phyloP scores from a whole-genome alignment of 768 basidiomycete genomes.

The Kwoniella heveanensis region DNA sequence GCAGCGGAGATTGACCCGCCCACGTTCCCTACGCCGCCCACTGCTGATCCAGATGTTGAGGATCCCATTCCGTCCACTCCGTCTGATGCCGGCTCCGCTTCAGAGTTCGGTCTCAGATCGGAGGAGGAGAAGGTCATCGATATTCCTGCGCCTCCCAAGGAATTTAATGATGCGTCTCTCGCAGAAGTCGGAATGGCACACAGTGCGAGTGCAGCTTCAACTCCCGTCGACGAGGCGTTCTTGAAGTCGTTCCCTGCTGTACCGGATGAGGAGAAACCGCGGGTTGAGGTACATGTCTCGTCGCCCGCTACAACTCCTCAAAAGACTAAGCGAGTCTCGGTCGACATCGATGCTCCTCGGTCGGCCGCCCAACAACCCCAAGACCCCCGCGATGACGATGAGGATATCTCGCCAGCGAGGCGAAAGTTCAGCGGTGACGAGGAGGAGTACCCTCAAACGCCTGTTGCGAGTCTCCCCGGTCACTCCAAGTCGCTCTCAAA shows the following conservation, averaged over 20 bases:
- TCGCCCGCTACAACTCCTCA: conserved; percentile 31
- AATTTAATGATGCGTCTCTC: background rate
- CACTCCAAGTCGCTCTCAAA: conserved; percentile 17
- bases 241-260: conserved; percentile 46
- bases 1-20: conserved; percentile 17
- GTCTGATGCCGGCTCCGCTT: background rate
- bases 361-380: background rate
- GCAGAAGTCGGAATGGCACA: conserved; percentile 6
- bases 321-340: conserved; percentile 10
- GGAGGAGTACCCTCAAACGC: conserved; percentile 22
- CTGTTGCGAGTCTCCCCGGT: conserved; percentile 24
- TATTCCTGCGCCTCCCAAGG: background rate
- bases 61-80: conserved; percentile 18
- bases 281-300: conserved; percentile 46
- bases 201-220: conserved; percentile 12
- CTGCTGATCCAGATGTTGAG: conserved; percentile 25
- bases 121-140: background rate
- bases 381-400: background rate
- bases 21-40: conserved; percentile 28
- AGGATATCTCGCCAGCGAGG: background rate
- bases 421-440: conserved; percentile 3
- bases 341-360: background rate
- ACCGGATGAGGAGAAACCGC: conserved; percentile 45
- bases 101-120: background rate
- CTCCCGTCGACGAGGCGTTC: conserved; percentile 40